Percentiles rank a stretch among this genome's conserved stretches.
Evolutionary conservation across 2,329 filamentous ascomycete species (phyloP).

Genomic region (Drechslera avenae): DNA sequence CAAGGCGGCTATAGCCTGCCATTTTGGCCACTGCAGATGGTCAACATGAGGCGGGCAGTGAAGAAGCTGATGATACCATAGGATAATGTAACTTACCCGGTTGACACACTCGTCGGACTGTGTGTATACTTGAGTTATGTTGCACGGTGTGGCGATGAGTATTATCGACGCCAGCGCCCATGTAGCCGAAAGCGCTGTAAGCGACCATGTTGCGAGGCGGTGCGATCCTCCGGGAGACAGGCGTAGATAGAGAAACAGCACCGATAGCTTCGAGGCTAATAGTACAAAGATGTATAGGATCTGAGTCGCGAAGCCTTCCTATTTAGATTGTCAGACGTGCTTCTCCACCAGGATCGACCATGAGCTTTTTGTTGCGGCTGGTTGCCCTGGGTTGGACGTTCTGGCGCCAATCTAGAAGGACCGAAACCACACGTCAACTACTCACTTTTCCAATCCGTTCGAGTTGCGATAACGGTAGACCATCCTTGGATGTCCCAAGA

Average conservation of each 20-base stretch:
- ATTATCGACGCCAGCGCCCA: slow-evolving; percentile 34
- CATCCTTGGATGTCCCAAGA: slow-evolving; percentile 26
- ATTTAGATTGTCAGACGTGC: slow-evolving; percentile 17
- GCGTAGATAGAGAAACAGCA: slow-evolving; percentile 37
- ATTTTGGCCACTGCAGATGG: slow-evolving; percentile 30
- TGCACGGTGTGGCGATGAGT: slow-evolving; percentile 36
- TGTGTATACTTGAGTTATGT: slow-evolving; percentile 25
- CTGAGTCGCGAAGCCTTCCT: slow-evolving; percentile 40
- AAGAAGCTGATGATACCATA: neutral
- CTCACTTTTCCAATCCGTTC: slow-evolving; percentile 34
- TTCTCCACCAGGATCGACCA: neutral
- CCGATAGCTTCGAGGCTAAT: slow-evolving; percentile 35
- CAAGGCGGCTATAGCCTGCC: slow-evolving; percentile 34
- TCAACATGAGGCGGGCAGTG: too few relatives aligned
- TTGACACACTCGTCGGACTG: slow-evolving; percentile 22
- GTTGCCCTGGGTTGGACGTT: slow-evolving; percentile 1
- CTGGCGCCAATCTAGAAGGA: slow-evolving; percentile 6
- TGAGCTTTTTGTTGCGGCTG: neutral
- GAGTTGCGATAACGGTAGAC: slow-evolving; percentile 22
- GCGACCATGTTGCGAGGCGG: slow-evolving; percentile 24
- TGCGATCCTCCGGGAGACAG: slow-evolving; percentile 31
- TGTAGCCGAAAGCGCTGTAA: slow-evolving; percentile 23
- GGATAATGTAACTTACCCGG: slow-evolving; percentile 23
- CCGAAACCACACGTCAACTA: neutral
- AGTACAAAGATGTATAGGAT: slow-evolving; percentile 39